These are phyloP conservation scores for Candida vartiovaarae DNA, from an alignment of 805 yeast genomes.

Conservation along the genomic window DNA sequence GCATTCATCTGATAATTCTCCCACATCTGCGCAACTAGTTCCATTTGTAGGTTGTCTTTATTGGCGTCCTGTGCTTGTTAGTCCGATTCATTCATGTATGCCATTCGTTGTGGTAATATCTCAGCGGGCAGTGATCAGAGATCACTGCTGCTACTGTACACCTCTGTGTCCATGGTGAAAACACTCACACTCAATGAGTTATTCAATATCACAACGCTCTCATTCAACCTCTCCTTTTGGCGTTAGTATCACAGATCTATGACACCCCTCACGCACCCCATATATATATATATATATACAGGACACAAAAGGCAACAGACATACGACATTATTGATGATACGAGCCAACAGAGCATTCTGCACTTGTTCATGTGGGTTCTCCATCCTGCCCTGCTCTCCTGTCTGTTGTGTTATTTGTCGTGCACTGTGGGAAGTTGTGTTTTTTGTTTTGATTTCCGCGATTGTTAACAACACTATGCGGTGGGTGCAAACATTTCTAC, in stretches of 20 bases:
- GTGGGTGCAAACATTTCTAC: background rate
- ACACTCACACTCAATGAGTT: slow-evolving; percentile 40
- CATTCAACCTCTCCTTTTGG: slow-evolving; percentile 58
- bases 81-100: background rate
- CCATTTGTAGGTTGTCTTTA: slow-evolving; percentile 59
- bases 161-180: background rate
- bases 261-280: too few relatives aligned
- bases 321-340: slow-evolving; percentile 67
- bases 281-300: too few relatives aligned
- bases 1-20: slow-evolving; percentile 66
- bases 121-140: too few relatives aligned
- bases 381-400: slow-evolving; percentile 37
- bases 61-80: slow-evolving; percentile 38
- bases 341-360: slow-evolving; percentile 71
- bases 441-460: background rate
- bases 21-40: slow-evolving; percentile 72
- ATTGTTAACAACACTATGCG: background rate
- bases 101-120: background rate
- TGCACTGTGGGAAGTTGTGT: background rate
- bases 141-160: too few relatives aligned
- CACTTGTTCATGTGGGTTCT: slow-evolving; percentile 79
- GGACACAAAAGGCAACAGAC: slow-evolving; percentile 23
- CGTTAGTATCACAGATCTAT: slow-evolving; percentile 1
- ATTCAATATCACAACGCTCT: slow-evolving; percentile 60
- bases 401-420: background rate